Percentiles rank a stretch among this genome's conserved stretches.
Evolutionary conservation across 495 filamentous ascomycete genomes (phyloP).

Genomic region (Penicilliopsis zonata): DNA sequence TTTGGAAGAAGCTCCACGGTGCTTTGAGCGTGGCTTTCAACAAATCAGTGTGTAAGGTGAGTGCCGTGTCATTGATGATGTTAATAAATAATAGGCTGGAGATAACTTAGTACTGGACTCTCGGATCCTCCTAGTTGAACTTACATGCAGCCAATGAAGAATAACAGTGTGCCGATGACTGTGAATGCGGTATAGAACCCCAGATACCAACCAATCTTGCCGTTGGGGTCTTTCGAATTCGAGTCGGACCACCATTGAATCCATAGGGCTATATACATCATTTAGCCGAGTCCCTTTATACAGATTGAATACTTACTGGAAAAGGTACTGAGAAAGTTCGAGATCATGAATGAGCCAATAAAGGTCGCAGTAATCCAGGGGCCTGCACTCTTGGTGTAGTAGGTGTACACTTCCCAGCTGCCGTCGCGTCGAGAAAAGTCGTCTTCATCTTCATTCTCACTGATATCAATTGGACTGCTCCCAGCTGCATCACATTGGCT

Average conservation of each 20-base stretch:
- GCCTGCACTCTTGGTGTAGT: constrained; percentile 35
- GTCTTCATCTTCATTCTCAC: neutral
- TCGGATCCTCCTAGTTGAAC: too few species aligned
- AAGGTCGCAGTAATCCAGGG: neutral
- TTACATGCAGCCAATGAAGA: too few species aligned
- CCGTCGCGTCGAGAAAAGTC: constrained; percentile 13
- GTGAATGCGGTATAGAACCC: constrained; percentile 26
- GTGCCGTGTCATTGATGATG: too few species aligned
- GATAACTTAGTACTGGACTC: too few species aligned
- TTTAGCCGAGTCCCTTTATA: neutral
- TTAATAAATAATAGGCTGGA: too few species aligned
- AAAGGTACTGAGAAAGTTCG: constrained; percentile 1
- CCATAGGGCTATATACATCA: constrained; percentile 21
- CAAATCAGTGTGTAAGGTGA: too few species aligned
- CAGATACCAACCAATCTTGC: constrained; percentile 25
- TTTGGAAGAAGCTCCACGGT: constrained; percentile 34
- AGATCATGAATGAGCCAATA: neutral
- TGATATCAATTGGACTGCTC: neutral
- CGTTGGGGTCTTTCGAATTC: constrained; percentile 17
- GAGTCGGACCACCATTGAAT: constrained; percentile 28
- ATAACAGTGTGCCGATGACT: too few species aligned
- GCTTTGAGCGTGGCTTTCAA: too few species aligned
- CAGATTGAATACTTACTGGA: constrained; percentile 5
- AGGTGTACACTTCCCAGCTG: constrained; percentile 31
- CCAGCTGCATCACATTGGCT: too few species aligned